These are phyloP conservation scores for Colletotrichum noveboracense DNA, from an alignment of 2,329 filamentous ascomycete species.

Conservation along the genomic window DNA sequence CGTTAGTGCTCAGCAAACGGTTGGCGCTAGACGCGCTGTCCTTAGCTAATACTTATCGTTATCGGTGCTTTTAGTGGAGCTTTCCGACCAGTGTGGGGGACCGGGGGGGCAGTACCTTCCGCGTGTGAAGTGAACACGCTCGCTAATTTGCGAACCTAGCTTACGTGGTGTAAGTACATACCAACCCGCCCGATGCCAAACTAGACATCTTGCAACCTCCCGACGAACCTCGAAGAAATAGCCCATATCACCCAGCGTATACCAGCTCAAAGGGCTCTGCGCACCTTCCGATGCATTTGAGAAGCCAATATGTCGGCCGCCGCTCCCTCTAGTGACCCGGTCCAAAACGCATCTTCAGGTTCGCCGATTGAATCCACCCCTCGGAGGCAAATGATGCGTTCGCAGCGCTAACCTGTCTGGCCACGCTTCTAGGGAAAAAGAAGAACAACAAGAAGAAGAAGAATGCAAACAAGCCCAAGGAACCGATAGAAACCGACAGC, in stretches of 20 bases:
- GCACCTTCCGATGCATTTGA: slow-evolving; percentile 20
- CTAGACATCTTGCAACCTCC: slow-evolving; percentile 11
- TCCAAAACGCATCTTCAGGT: slow-evolving; percentile 33
- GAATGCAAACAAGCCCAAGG: slow-evolving; percentile 55
- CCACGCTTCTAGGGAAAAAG: slow-evolving; percentile 49
- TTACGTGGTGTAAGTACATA: slow-evolving; percentile 22
- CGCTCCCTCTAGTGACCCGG: slow-evolving; percentile 27
- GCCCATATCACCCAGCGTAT: background rate
- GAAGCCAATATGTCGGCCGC: slow-evolving; percentile 32
- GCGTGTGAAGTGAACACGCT: slow-evolving; percentile 22
- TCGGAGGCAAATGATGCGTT: background rate
- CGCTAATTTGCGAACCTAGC: slow-evolving; percentile 20
- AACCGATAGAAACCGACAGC: slow-evolving; percentile 38
- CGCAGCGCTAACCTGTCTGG: background rate
- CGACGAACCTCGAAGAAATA: background rate
- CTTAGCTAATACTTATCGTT: background rate
- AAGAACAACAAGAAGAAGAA: slow-evolving; percentile 67
- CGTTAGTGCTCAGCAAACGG: background rate
- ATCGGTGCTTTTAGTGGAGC: slow-evolving; percentile 9
- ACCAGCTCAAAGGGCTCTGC: slow-evolving; percentile 20
- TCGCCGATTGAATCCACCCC: slow-evolving; percentile 17
- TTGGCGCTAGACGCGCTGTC: background rate
- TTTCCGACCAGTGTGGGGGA: slow-evolving; percentile 14
- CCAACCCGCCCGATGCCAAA: background rate
- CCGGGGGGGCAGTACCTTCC: slow-evolving; percentile 15